phyloP scores from a whole-genome alignment of 2,329 filamentous ascomycete genomes.

The Claviceps cyperi region DNA sequence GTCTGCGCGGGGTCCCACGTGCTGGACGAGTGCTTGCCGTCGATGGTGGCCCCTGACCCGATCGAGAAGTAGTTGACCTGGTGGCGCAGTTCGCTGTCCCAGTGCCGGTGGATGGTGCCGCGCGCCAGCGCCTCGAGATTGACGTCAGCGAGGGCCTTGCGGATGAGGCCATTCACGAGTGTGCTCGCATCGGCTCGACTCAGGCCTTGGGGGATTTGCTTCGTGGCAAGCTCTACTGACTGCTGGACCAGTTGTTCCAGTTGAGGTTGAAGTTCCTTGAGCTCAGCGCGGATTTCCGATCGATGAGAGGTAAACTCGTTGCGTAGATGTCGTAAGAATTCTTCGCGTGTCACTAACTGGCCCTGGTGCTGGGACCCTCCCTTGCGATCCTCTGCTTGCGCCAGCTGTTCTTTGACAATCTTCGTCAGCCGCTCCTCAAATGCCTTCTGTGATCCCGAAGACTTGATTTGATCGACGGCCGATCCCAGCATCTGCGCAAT shows the following conservation, averaged over 20 bases:
- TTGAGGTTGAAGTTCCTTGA: constrained; percentile 22
- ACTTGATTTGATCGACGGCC: constrained; percentile 20
- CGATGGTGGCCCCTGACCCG: constrained; percentile 51
- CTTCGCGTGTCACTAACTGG: constrained; percentile 29
- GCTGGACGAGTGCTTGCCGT: constrained; percentile 44
- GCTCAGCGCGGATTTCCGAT: constrained; percentile 25
- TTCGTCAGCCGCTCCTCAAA: constrained; percentile 22
- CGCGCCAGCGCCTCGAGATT: constrained; percentile 33
- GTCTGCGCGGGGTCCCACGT: constrained; percentile 27
- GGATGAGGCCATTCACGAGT: constrained; percentile 27
- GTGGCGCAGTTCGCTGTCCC: constrained; percentile 29
- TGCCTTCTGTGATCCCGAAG: constrained; percentile 18
- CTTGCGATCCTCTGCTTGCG: constrained; percentile 10
- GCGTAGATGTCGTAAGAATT: constrained; percentile 32
- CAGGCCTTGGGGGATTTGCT: constrained; percentile 18
- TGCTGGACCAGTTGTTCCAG: constrained; percentile 20
- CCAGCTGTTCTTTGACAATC: constrained; percentile 23
- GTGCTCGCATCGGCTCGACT: constrained; percentile 25
- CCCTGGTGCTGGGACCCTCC: constrained; percentile 12
- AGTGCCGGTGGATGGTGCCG: constrained; percentile 30
- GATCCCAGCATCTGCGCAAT: constrained; percentile 18
- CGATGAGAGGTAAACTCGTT: constrained; percentile 24
- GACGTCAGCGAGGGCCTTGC: constrained; percentile 27
- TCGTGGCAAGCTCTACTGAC: constrained; percentile 14
- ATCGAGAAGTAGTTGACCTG: constrained; percentile 61